Evolutionary conservation across 768 basidiomycete genomes (phyloP).

Genomic region (Tremella mesenterica): DNA sequence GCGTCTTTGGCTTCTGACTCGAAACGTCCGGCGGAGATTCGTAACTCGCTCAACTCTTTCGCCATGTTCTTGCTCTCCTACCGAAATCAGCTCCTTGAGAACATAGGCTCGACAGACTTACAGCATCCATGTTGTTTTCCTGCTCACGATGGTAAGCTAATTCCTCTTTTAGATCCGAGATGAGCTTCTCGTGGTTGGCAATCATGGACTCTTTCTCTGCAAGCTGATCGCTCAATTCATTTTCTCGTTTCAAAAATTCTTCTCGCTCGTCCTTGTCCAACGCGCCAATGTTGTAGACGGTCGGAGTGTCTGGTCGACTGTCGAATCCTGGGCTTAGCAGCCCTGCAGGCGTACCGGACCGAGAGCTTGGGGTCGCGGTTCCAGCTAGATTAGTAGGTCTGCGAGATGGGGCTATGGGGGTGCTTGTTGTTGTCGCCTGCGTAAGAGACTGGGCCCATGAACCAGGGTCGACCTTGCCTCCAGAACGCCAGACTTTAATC

Average conservation of each 20-base stretch:
- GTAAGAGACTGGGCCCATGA: slow-evolving; percentile 57
- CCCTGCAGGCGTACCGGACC: slow-evolving; percentile 48
- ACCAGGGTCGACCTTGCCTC: slow-evolving; percentile 70
- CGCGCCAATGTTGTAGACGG: slow-evolving; percentile 54
- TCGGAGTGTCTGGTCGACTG: slow-evolving; percentile 86
- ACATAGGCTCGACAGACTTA: slow-evolving; percentile 36
- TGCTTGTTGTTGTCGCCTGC: neutral
- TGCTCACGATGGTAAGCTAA: slow-evolving; percentile 83
- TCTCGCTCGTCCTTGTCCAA: slow-evolving; percentile 95
- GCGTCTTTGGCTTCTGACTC: slow-evolving; percentile 96
- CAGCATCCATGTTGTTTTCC: slow-evolving; percentile 68
- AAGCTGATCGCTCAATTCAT: slow-evolving; percentile 85
- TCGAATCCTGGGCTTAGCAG: slow-evolving; percentile 64
- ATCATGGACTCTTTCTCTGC: slow-evolving; percentile 82
- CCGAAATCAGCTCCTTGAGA: too few species aligned
- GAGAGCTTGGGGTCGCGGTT: slow-evolving; percentile 59
- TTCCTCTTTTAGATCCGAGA: slow-evolving; percentile 83
- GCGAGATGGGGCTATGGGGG: slow-evolving; percentile 36
- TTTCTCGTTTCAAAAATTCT: slow-evolving; percentile 91
- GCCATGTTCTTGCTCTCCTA: slow-evolving; percentile 94
- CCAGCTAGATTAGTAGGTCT: slow-evolving; percentile 52
- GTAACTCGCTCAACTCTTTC: slow-evolving; percentile 81
- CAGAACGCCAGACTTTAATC: slow-evolving; percentile 76
- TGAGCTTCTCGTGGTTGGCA: slow-evolving; percentile 68
- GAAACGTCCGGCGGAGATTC: slow-evolving; percentile 79